Evolutionary conservation across 495 filamentous ascomycete species (phyloP).

Genomic region (Hyaloscypha hepaticicola): DNA sequence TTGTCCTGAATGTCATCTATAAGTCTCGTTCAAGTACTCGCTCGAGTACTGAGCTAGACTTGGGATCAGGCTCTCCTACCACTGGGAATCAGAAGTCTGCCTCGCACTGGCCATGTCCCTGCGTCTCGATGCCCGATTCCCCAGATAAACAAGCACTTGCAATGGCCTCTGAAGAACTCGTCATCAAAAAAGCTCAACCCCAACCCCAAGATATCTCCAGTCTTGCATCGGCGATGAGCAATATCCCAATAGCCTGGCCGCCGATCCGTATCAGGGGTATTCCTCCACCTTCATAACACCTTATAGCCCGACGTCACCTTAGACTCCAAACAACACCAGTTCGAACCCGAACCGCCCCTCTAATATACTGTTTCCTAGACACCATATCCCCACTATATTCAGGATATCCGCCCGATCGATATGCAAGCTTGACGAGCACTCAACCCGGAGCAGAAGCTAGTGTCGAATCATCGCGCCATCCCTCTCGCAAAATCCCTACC

Average conservation of each 20-base stretch:
- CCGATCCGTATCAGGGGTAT: background rate
- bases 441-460: conserved; percentile 2
- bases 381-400: background rate
- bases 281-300: background rate
- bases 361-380: background rate
- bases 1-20: no score
- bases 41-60: background rate
- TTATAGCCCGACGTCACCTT: background rate
- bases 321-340: background rate
- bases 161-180: background rate
- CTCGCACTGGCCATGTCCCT: background rate
- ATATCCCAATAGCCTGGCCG: background rate
- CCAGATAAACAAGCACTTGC: background rate
- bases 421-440: conserved; percentile 1
- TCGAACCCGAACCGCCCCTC: background rate
- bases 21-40: no score
- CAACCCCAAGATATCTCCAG: background rate
- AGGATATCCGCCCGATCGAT: background rate
- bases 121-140: background rate
- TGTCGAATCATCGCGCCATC: background rate
- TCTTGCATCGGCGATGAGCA: background rate
- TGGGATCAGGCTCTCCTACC: background rate
- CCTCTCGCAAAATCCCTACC: background rate
- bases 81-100: background rate
- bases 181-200: background rate